Evolutionary conservation across 1,284 basidiomycete genomes (phyloP).

Genomic region (Stygiomarasmius scandens): DNA sequence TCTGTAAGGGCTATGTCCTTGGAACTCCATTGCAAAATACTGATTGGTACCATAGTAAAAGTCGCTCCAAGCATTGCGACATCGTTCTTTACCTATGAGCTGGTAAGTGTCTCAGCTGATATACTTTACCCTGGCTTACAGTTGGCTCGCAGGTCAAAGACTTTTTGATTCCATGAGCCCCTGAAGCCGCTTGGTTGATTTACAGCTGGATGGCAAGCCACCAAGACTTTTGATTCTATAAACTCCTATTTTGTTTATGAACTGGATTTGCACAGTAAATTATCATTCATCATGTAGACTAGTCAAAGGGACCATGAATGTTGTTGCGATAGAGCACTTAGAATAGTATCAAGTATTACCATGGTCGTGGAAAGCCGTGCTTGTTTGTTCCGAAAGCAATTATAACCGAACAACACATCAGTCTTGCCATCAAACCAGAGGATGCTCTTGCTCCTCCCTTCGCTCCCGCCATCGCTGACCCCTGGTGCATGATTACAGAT

Average conservation of each 20-base stretch:
- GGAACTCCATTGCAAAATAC: conserved; percentile 4
- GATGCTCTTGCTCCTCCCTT: conserved; percentile 8
- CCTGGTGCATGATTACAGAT: conserved; percentile 14
- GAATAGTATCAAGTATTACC: neutral
- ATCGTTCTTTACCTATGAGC: conserved; percentile 80
- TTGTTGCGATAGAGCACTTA: neutral
- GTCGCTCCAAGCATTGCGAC: conserved; percentile 92
- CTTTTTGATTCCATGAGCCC: conserved; percentile 22
- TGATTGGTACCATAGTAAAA: conserved; percentile 59
- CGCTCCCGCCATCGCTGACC: conserved; percentile 1
- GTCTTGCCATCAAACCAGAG: conserved; percentile 3
- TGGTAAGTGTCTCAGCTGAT: conserved; percentile 50
- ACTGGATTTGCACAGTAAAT: neutral
- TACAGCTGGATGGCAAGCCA: too few relatives aligned
- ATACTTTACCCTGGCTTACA: too few relatives aligned
- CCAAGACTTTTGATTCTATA: too few relatives aligned
- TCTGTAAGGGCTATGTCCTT: conserved; percentile 61
- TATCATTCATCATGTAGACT: neutral
- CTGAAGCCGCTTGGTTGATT: too few relatives aligned
- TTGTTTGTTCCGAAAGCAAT: neutral
- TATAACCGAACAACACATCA: neutral
- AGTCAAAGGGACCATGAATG: neutral
- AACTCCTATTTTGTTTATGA: neutral
- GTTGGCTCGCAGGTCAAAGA: conserved; percentile 28
- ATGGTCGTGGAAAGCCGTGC: neutral